Percentiles rank a stretch among this genome's conserved stretches.
Conservation (phyloP, 2,329 filamentous ascomycete species). For the Aspergillus sp. region DNA sequence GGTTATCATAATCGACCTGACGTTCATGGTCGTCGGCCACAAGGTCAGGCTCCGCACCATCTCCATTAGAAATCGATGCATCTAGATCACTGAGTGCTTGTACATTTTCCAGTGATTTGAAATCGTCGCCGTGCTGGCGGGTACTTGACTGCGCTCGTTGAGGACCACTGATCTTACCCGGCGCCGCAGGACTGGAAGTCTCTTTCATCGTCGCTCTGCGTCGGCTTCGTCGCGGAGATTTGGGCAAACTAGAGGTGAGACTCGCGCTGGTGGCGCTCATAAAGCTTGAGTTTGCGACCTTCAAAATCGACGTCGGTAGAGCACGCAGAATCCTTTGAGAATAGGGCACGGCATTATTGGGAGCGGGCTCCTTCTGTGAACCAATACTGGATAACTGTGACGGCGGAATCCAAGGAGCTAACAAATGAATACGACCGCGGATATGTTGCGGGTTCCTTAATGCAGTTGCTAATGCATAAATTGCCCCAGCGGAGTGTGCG, state of each 20-base stretch:
- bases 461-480: constrained; percentile 91
- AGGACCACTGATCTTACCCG: constrained; percentile 44
- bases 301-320: constrained; percentile 80
- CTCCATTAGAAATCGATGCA: constrained; percentile 7
- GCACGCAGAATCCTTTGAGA: constrained; percentile 85
- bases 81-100: constrained; percentile 12
- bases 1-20: constrained; percentile 59
- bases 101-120: constrained; percentile 9
- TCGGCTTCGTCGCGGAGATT: constrained; percentile 53
- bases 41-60: constrained; percentile 3
- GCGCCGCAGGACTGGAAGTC: constrained; percentile 34
- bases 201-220: constrained; percentile 43
- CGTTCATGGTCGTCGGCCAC: constrained; percentile 26
- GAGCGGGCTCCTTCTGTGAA: constrained; percentile 63
- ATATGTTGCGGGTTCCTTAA: constrained; percentile 95
- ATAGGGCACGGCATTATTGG: constrained; percentile 78
- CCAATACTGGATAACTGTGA: constrained; percentile 80
- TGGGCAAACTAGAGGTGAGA: constrained; percentile 69
- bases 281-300: constrained; percentile 90
- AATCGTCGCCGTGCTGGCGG: constrained; percentile 13
- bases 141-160: constrained; percentile 10
- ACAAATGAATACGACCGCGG: constrained; percentile 81
- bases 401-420: constrained; percentile 87
- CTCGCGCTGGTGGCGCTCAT: constrained; percentile 86
- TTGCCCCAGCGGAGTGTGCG: constrained; percentile 93